Evolutionary conservation across 805 yeast species (phyloP).

Genomic region (Wickerhamomyces xylosicus): DNA sequence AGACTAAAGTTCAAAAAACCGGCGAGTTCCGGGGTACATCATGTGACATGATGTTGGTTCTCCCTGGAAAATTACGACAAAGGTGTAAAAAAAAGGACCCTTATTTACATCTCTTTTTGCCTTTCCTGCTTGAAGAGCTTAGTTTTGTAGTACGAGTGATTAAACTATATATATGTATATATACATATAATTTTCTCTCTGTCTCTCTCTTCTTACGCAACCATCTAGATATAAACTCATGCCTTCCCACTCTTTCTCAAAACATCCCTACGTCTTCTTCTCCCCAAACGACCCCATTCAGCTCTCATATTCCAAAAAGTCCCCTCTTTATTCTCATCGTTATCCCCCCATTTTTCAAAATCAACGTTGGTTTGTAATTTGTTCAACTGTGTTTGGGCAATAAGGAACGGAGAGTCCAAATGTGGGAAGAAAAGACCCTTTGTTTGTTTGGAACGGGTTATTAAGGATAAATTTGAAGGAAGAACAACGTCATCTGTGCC

Average conservation of each 20-base stretch:
- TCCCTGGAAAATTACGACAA: no score
- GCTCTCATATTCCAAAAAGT: conserved; percentile 83
- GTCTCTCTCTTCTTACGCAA: no score
- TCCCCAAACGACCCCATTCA: conserved; percentile 65
- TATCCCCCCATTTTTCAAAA: conserved; percentile 14
- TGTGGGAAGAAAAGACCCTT: conserved; percentile 74
- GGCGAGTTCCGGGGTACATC: no score
- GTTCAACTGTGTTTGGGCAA: conserved; percentile 72
- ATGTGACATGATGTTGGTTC: no score
- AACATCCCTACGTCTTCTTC: conserved; percentile 67
- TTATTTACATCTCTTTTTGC: no score
- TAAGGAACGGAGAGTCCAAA: conserved; percentile 74
- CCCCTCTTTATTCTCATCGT: conserved; percentile 29
- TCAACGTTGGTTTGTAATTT: conserved; percentile 30
- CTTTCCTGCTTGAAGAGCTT: no score
- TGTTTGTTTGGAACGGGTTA: conserved; percentile 21
- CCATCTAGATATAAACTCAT: no score
- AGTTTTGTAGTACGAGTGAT: no score
- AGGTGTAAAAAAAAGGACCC: no score
- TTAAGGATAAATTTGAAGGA: conserved; percentile 14
- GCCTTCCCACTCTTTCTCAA: conserved; percentile 46
- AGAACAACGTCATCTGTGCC: conserved; percentile 16
- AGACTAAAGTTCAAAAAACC: no score
- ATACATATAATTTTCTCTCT: no score
- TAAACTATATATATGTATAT: no score